Base-by-base conservation (phyloP, 345 rosid species). In the Combretum micranthum region DNA sequence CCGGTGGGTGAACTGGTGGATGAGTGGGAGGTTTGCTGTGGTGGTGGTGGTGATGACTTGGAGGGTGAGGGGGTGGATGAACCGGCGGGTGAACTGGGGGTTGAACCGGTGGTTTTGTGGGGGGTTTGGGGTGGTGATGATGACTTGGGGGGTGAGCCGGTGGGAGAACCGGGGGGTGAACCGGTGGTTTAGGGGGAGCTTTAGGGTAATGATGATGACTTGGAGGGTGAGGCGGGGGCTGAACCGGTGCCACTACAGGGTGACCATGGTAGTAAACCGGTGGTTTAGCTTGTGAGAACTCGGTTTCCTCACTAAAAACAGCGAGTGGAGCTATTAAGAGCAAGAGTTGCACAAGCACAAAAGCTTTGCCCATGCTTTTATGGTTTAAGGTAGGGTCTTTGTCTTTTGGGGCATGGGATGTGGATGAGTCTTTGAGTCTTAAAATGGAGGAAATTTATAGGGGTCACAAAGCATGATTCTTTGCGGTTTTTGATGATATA, bases 241-340 rank as follows among this genome's bases (percentile, higher is more conserved):
- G 18, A 17, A 50, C 23, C 15, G 20, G 23, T 50, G 23, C 22
- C 0, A 12, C 3, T 19, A 10, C 8, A 20, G 46, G 5, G 20
- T 32, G 39, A 32, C 7, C 39, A 4, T 4, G 39, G 9, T 4
- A 11, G 10, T 4, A 7, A 32, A 32, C 39, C 39, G 39, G 39
- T 7, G 39, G 39, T 32, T 4, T 32, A 32, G 39, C 10, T 9
- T 32, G 39, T 1, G 39, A 4, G 9, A 32, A 32, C 39, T 32
- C 39, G 39, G 39, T 32, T 32, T 32, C 39, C 9, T 32, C 39
- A 32, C 39, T 32, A 54, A 19, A 12, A 18, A 54, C 57, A 11
- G 78, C 44, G 78, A 69, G 74, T 44, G 75, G 69, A 68, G 63
- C 80, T 67, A 77, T 45, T 50, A 75, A 47, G 22, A 62, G 59